Conservation (phyloP, 2,329 filamentous ascomycete genomes). For the Alternaria rosae region DNA sequence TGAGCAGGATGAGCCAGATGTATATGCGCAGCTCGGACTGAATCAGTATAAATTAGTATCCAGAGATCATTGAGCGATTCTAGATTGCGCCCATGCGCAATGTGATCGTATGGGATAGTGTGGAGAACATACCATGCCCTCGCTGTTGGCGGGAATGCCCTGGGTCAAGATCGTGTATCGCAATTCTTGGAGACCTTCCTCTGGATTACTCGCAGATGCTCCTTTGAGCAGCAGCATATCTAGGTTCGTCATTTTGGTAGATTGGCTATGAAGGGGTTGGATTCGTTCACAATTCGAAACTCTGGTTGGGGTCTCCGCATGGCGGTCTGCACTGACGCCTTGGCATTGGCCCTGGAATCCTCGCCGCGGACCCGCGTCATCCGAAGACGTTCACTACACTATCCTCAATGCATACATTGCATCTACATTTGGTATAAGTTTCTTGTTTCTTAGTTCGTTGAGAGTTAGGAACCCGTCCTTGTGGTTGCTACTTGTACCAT, state of each 20-base stretch:
- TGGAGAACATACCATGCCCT: slow-evolving; percentile 73
- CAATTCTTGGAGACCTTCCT: slow-evolving; percentile 72
- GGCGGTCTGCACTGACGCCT: slow-evolving; percentile 5
- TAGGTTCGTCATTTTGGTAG: slow-evolving; percentile 56
- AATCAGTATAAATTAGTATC: neutral
- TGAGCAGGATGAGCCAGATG: slow-evolving; percentile 92
- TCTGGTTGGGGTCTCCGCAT: slow-evolving; percentile 6
- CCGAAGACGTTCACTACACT: neutral
- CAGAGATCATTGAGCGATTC: neutral
- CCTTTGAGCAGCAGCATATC: slow-evolving; percentile 83
- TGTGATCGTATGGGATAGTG: slow-evolving; percentile 2
- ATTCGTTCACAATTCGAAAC: slow-evolving; percentile 7
- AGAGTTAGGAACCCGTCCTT: too few relatives aligned
- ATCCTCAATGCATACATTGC: neutral
- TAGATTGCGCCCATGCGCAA: slow-evolving; percentile 1
- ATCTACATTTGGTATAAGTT: neutral
- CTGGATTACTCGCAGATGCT: slow-evolving; percentile 73
- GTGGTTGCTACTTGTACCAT: too few relatives aligned
- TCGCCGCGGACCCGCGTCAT: neutral
- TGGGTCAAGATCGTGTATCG: slow-evolving; percentile 77
- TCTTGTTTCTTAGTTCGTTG: too few relatives aligned
- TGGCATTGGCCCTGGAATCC: neutral
- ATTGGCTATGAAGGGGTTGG: slow-evolving; percentile 14
- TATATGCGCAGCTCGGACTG: slow-evolving; percentile 94
- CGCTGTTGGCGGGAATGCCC: slow-evolving; percentile 77